These are phyloP conservation scores for Beauveria pseudobassiana DNA, from an alignment of 2,329 filamentous ascomycete species.

Conservation along the genomic window DNA sequence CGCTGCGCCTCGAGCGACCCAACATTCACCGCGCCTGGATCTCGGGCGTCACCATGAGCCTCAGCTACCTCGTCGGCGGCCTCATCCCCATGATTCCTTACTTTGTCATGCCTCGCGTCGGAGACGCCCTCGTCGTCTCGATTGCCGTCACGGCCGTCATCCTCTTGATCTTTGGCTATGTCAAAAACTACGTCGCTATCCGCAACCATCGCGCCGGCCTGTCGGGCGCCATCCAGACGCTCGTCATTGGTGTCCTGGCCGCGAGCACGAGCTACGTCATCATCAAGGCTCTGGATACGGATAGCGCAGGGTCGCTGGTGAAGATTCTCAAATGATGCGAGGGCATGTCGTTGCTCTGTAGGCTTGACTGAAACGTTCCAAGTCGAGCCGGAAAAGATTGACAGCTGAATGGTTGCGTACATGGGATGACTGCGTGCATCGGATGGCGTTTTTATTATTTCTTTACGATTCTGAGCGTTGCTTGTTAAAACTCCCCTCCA, in stretches of 20 bases:
- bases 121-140: slow-evolving; percentile 49
- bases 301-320: background rate
- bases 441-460: background rate
- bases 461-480: background rate
- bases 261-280: slow-evolving; percentile 59
- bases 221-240: slow-evolving; percentile 56
- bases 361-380: background rate
- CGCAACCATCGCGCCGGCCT: slow-evolving; percentile 45
- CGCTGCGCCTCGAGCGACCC: slow-evolving; percentile 40
- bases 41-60: slow-evolving; percentile 57
- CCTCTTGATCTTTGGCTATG: slow-evolving; percentile 57
- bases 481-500: background rate
- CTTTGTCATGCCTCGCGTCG: slow-evolving; percentile 45
- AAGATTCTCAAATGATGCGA: background rate
- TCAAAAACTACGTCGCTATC: slow-evolving; percentile 50
- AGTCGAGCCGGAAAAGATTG: background rate
- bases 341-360: too few species aligned
- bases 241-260: slow-evolving; percentile 56
- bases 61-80: slow-evolving; percentile 64
- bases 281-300: slow-evolving; percentile 46
- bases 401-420: background rate
- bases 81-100: slow-evolving; percentile 66
- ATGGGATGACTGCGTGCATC: background rate
- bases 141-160: slow-evolving; percentile 53
- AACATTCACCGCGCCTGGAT: slow-evolving; percentile 38